Evolutionary conservation across 306 rosid species (phyloP).

Genomic region (Inga laurina): DNA sequence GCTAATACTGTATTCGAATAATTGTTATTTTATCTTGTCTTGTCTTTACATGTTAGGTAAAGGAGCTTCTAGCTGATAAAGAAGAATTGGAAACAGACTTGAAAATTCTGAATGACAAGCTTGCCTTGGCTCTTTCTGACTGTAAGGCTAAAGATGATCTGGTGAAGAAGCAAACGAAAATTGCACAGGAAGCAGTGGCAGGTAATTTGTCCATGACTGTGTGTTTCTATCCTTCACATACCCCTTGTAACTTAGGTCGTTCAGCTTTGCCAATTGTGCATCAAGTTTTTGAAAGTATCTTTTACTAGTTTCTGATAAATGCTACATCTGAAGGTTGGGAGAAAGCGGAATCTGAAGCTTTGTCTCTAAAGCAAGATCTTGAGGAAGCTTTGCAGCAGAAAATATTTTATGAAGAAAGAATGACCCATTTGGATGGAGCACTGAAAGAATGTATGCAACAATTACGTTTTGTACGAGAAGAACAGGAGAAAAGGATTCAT

Average conservation of each 20-base stretch:
- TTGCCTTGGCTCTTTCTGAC: slow-evolving; percentile 57
- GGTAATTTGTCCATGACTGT: slow-evolving; percentile 33
- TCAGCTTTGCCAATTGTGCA: slow-evolving; percentile 7
- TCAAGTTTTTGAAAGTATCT: not conserved
- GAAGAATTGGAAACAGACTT: slow-evolving; percentile 56
- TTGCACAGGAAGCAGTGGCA: slow-evolving; percentile 58
- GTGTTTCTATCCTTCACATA: not conserved
- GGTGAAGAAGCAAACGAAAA: slow-evolving; percentile 54
- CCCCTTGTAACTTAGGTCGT: not conserved
- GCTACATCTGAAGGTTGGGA: slow-evolving; percentile 56
- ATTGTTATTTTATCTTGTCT: not conserved
- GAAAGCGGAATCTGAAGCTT: slow-evolving; percentile 51
- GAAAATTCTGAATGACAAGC: slow-evolving; percentile 48
- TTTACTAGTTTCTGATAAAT: slow-evolving; percentile 18
- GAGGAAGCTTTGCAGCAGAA: slow-evolving; percentile 48
- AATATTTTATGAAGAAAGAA: slow-evolving; percentile 52
- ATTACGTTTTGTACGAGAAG: slow-evolving; percentile 63
- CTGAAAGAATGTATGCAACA: slow-evolving; percentile 70
- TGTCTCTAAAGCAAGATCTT: slow-evolving; percentile 46
- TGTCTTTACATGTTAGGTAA: slow-evolving; percentile 30
- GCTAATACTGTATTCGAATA: not conserved
- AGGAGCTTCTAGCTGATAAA: slow-evolving; percentile 53
- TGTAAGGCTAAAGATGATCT: slow-evolving; percentile 64
- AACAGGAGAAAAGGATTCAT: slow-evolving; percentile 62
- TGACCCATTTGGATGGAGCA: slow-evolving; percentile 58